phyloP scores from a whole-genome alignment of 768 basidiomycete genomes.

The Ramaria sp. region DNA sequence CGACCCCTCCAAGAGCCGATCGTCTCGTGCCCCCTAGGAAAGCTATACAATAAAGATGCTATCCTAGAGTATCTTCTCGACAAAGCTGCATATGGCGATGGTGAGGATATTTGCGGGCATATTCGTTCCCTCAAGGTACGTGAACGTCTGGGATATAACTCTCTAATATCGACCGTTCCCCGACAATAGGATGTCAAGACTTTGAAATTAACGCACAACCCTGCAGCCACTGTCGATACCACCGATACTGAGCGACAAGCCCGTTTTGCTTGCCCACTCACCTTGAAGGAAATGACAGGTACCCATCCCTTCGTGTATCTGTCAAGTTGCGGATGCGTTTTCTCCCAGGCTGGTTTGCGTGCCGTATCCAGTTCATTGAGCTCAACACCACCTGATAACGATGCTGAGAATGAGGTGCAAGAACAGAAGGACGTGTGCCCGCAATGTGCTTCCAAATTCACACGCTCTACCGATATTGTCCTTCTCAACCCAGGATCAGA shows the following conservation, averaged over 20 bases:
- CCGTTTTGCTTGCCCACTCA: slow-evolving; percentile 85
- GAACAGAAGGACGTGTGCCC: slow-evolving; percentile 55
- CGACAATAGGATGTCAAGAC: slow-evolving; percentile 68
- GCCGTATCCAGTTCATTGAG: slow-evolving; percentile 38
- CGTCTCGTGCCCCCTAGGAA: slow-evolving; percentile 86
- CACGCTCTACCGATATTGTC: slow-evolving; percentile 41
- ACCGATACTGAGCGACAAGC: slow-evolving; percentile 34
- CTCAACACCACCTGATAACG: slow-evolving; percentile 19
- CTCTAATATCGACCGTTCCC: neutral
- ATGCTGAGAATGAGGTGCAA: slow-evolving; percentile 10
- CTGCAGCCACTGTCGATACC: slow-evolving; percentile 32
- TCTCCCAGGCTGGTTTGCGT: slow-evolving; percentile 75
- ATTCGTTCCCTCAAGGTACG: slow-evolving; percentile 81
- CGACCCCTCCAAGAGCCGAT: slow-evolving; percentile 79
- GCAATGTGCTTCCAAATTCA: slow-evolving; percentile 66
- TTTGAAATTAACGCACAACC: slow-evolving; percentile 69
- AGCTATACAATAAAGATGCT: slow-evolving; percentile 93
- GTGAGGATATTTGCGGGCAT: slow-evolving; percentile 86
- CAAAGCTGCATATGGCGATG: slow-evolving; percentile 78
- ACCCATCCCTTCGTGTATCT: slow-evolving; percentile 81
- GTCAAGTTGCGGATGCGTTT: slow-evolving; percentile 79
- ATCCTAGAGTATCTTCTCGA: slow-evolving; percentile 86
- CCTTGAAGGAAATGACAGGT: slow-evolving; percentile 93
- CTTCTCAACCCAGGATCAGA: slow-evolving; percentile 59
- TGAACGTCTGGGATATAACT: neutral